phyloP scores from a whole-genome alignment of 768 basidiomycete genomes.

The Leucocoprinus birnbaumii region DNA sequence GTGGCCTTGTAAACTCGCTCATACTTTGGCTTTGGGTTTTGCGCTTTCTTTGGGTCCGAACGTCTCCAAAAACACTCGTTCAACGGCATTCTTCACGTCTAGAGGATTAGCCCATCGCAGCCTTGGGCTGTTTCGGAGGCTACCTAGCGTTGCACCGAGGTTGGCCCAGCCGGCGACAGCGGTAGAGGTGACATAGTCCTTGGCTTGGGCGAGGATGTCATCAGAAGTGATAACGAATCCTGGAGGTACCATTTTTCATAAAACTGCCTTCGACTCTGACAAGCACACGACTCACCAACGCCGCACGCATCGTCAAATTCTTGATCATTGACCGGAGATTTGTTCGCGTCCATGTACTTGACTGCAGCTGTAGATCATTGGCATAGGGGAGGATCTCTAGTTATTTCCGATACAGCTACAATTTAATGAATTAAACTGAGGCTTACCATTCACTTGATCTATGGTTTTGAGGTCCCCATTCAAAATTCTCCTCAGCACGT shows the following conservation, averaged over 20 bases:
- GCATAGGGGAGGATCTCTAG: not conserved
- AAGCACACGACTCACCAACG: conserved; percentile 62
- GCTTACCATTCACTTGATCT: conserved; percentile 86
- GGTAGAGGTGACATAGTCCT: conserved; percentile 54
- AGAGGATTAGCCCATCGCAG: conserved; percentile 83
- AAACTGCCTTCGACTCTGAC: not conserved
- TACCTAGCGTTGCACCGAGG: conserved; percentile 65
- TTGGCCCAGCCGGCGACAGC: conserved; percentile 68
- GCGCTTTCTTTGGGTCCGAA: conserved; percentile 74
- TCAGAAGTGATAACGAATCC: conserved; percentile 76
- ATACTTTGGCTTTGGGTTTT: conserved; percentile 67
- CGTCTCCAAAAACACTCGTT: conserved; percentile 58
- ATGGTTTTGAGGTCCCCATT: conserved; percentile 70
- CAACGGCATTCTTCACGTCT: conserved; percentile 80
- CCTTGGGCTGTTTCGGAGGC: conserved; percentile 55
- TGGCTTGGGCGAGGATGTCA: conserved; percentile 56
- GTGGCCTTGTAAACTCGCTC: not conserved
- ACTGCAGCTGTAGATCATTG: conserved; percentile 54
- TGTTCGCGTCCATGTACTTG: conserved; percentile 66
- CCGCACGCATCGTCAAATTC: conserved; percentile 83
- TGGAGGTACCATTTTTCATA: conserved; percentile 25
- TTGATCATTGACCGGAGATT: conserved; percentile 56
- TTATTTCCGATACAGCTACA: not conserved
- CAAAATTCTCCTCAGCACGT: conserved; percentile 66
- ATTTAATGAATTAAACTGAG: not conserved